Base-by-base conservation (phyloP, 2,329 filamentous ascomycete species). In the Passalora sequoiae region DNA sequence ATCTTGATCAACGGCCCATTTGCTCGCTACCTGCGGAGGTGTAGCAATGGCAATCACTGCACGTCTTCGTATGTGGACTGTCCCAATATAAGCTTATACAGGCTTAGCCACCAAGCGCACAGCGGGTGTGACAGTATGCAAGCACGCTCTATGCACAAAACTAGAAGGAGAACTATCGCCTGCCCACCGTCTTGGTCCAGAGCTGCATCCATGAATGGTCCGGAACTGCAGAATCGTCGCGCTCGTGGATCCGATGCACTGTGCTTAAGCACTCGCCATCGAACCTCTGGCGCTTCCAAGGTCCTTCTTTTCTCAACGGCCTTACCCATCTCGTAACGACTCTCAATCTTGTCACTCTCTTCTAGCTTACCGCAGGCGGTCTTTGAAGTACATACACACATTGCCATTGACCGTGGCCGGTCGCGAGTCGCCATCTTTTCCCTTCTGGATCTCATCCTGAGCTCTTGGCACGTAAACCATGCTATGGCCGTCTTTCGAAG, bases 401-500 rank as follows among this genome's bases (percentile, higher is more conserved):
- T n/a, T n/a, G n/a, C n/a, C n/a, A n/a, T n/a, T n/a, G 20, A 15
- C 32, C 25, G 27, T 21, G 17, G 38, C 24, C 28, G 35, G 35
- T 25, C 30, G 30, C 20, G 30, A 17, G 20, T 17, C n/a, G 20
- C 13, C n/a, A 25, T 24, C 10, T 7, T 30, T 12, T 10, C 21
- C 10, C 33, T 16, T n/a, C n/a, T n/a, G 17, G 13, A n/a, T 13
- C 17, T 24, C 24, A 16, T 6, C 19, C 20, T 15, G 20, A 21
- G 40, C 25, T 24, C 46, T 39, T 28, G 43, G 40, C 43, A 50
- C 50, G 50, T 42, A 35, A n/a, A n/a, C n/a, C n/a, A n/a, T n/a
- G n/a, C n/a, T n/a, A 51, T 53, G 50, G 47, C 43, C 39, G 16
- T 48, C 42, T 44, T 32, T 37, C 21, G 17, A 28, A 46, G 46